Conservation (phyloP, 2,329 filamentous ascomycete genomes). For the Tricladium varicosporioides region DNA sequence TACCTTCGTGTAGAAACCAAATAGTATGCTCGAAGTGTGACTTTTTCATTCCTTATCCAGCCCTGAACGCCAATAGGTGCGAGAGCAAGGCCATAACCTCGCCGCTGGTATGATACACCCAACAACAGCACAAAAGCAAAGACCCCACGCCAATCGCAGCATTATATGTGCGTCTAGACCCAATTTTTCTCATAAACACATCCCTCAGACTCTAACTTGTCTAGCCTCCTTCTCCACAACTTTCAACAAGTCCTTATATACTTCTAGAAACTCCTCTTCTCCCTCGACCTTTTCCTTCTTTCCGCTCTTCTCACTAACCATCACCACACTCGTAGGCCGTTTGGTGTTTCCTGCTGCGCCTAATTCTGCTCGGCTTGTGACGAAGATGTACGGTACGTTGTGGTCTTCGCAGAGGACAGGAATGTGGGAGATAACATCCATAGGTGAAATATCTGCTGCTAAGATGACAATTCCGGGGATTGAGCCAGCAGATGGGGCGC, state of each 20-base stretch:
- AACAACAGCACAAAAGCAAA: conserved; percentile 5
- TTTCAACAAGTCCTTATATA: conserved; percentile 64
- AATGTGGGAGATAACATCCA: conserved; percentile 98
- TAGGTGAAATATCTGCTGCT: conserved; percentile 94
- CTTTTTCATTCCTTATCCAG: conserved; percentile 13
- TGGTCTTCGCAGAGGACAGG: conserved; percentile 98
- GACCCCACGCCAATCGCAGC: conserved; percentile 3
- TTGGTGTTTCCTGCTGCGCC: conserved; percentile 93
- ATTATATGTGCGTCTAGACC: not conserved
- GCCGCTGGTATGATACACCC: conserved; percentile 15
- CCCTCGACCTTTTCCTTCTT: conserved; percentile 44
- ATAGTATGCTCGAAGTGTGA: not conserved
- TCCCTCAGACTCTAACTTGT: conserved; percentile 39
- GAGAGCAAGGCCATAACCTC: conserved; percentile 3
- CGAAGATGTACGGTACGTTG: conserved; percentile 94
- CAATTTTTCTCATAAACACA: conserved; percentile 1
- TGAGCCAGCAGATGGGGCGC: conserved; percentile 47
- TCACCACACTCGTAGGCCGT: conserved; percentile 93
- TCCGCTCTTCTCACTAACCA: conserved; percentile 65
- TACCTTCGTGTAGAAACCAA: no score
- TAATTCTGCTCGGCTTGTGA: conserved; percentile 87
- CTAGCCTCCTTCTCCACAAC: conserved; percentile 63
- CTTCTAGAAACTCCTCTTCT: conserved; percentile 60
- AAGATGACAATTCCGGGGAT: conserved; percentile 78
- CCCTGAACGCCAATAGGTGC: conserved; percentile 10